phyloP scores from a whole-genome alignment of 106 monocot genomes.

The Cymbidium sinense region DNA sequence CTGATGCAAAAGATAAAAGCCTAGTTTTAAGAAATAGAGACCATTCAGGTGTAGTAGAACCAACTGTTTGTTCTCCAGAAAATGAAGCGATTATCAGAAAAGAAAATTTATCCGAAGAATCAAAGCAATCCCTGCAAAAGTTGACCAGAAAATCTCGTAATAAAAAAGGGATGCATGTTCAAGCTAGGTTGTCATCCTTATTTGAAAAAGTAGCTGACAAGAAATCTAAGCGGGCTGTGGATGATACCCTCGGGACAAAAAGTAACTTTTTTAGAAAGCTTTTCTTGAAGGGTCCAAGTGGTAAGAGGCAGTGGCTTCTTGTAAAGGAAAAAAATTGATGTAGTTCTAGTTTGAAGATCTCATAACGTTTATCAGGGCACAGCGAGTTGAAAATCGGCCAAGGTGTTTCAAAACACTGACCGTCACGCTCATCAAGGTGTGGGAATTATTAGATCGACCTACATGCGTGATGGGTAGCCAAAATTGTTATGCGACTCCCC shows the following conservation, averaged over 20 bases:
- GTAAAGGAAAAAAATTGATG: neutral
- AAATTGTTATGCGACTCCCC: too few relatives aligned
- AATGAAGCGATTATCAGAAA: conserved; percentile 8
- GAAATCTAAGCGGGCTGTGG: conserved; percentile 1
- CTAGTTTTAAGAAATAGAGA: conserved; percentile 18
- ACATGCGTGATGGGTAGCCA: too few relatives aligned
- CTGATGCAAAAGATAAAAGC: conserved; percentile 12
- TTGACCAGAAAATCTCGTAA: conserved; percentile 17
- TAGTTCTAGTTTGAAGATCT: neutral
- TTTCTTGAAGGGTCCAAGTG: neutral
- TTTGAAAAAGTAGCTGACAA: conserved; percentile 53
- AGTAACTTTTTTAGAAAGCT: neutral
- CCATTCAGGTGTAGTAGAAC: conserved; percentile 6
- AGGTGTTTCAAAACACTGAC: too few relatives aligned
- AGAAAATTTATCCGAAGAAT: conserved; percentile 7
- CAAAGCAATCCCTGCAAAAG: conserved; percentile 22
- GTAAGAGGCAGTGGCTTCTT: conserved; percentile 5
- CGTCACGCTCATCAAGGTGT: too few relatives aligned
- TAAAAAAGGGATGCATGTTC: conserved; percentile 53
- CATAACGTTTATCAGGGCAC: too few relatives aligned
- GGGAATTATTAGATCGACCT: too few relatives aligned
- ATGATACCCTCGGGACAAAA: conserved; percentile 5
- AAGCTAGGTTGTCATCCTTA: conserved; percentile 65
- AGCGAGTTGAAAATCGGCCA: too few relatives aligned
- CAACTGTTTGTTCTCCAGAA: conserved; percentile 14